Evolutionary conservation across 352 stramenopile species (phyloP).

Genomic region (Phytophthora chlamydospora): DNA sequence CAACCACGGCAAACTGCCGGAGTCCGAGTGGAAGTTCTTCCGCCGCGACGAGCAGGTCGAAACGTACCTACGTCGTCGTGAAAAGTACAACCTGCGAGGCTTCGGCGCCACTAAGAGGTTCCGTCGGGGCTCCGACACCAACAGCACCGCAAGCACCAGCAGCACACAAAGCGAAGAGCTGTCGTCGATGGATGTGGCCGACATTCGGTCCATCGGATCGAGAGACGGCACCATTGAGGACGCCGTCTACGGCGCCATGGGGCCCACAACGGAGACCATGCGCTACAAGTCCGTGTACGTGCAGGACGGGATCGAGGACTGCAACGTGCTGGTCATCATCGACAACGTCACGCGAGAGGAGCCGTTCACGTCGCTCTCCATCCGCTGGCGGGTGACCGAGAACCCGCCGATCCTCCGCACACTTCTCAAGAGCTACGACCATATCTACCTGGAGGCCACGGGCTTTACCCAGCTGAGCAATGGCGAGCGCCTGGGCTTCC

Average conservation of each 20-base stretch:
- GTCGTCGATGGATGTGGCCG: conserved; percentile 25
- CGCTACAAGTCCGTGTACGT: conserved; percentile 39
- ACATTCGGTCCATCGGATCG: conserved; percentile 34
- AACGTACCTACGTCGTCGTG: conserved; percentile 30
- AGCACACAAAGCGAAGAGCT: conserved; percentile 24
- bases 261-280: conserved; percentile 38
- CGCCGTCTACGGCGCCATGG: conserved; percentile 35
- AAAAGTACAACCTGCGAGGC: conserved; percentile 25
- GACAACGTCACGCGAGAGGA: conserved; percentile 28
- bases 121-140: conserved; percentile 22
- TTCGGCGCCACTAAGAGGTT: conserved; percentile 31
- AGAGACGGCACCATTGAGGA: conserved; percentile 39
- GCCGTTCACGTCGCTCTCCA: conserved; percentile 26
- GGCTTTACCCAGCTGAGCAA: conserved; percentile 20
- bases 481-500: conserved; percentile 24
- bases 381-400: conserved; percentile 33
- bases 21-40: conserved; percentile 32
- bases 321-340: conserved; percentile 37
- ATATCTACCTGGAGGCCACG: conserved; percentile 41
- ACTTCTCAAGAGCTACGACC: conserved; percentile 40
- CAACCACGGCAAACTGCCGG: conserved; percentile 23
- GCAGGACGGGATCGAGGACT: conserved; percentile 33
- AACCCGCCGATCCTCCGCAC: conserved; percentile 32
- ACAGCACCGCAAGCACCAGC: conserved; percentile 16
- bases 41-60: conserved; percentile 33